phyloP scores from a whole-genome alignment of 1,284 basidiomycete genomes.

The Ceratobasidium sp. region DNA sequence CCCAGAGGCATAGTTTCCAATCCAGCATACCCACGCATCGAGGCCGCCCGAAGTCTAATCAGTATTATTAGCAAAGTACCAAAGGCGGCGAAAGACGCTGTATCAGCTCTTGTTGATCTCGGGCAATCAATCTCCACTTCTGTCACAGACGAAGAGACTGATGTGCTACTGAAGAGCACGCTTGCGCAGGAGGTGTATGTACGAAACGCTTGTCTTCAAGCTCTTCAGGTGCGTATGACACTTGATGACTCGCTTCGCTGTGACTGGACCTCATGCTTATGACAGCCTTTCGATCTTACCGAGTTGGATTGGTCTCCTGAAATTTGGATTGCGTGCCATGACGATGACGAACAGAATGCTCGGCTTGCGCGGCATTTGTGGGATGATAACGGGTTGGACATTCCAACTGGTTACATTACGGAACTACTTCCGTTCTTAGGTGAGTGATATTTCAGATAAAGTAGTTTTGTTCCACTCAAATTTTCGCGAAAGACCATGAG shows the following conservation, averaged over 20 bases:
- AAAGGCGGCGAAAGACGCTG: conserved; percentile 86
- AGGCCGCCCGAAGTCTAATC: conserved; percentile 78
- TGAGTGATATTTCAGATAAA: conserved; percentile 53
- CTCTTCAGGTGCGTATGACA: conserved; percentile 73
- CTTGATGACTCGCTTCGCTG: not conserved
- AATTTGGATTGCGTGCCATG: conserved; percentile 91
- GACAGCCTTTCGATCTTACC: conserved; percentile 91
- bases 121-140: conserved; percentile 83
- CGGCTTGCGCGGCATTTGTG: conserved; percentile 85
- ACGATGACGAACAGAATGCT: conserved; percentile 91
- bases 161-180: conserved; percentile 75
- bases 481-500: conserved; percentile 69
- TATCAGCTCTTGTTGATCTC: conserved; percentile 83
- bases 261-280: conserved; percentile 40
- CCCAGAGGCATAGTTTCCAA: conserved; percentile 65
- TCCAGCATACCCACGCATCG: conserved; percentile 74
- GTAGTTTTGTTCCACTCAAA: not conserved
- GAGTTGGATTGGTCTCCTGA: conserved; percentile 93
- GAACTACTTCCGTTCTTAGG: conserved; percentile 77
- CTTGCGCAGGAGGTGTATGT: conserved; percentile 91
- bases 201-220: conserved; percentile 89
- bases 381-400: conserved; percentile 97
- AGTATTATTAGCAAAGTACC: conserved; percentile 82
- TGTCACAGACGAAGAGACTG: conserved; percentile 71
- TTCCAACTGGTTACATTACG: conserved; percentile 76